Evolutionary conservation across 1,284 basidiomycete genomes (phyloP).

Genomic region (Cerioporus squamosus): DNA sequence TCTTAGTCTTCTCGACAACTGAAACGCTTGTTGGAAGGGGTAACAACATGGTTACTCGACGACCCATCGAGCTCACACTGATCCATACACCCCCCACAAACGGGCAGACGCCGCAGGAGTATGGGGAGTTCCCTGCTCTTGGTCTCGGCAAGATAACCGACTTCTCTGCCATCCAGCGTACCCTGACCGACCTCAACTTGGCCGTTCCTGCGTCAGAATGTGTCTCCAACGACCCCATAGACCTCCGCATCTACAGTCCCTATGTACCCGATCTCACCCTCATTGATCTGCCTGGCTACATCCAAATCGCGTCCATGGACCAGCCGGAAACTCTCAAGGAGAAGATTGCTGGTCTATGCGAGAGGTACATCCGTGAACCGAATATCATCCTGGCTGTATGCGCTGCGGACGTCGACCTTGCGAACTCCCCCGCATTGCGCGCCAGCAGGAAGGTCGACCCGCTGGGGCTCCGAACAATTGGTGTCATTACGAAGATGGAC

Average conservation of each 20-base stretch:
- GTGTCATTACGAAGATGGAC: conserved; percentile 99
- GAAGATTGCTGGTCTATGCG: conserved; percentile 89
- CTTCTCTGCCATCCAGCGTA: conserved; percentile 90
- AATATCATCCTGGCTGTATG: conserved; percentile 99
- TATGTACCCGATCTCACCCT: conserved; percentile 96
- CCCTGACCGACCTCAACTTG: conserved; percentile 94
- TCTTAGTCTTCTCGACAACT: conserved; percentile 16
- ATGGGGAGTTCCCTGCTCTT: conserved; percentile 92
- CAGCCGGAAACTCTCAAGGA: conserved; percentile 96
- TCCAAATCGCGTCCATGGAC: conserved; percentile 94
- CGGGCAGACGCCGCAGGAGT: conserved; percentile 74
- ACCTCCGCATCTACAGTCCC: conserved; percentile 95
- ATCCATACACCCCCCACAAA: conserved; percentile 80
- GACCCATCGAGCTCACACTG: conserved; percentile 97
- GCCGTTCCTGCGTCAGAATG: conserved; percentile 88
- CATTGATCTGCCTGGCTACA: conserved; percentile 97
- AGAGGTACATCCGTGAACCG: conserved; percentile 96
- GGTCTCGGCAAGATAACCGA: conserved; percentile 89
- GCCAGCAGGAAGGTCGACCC: conserved; percentile 96
- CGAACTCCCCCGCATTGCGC: conserved; percentile 94
- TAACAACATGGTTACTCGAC: conserved; percentile 99
- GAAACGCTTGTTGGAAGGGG: conserved; percentile 60
- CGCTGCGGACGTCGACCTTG: conserved; percentile 97
- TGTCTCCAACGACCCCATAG: conserved; percentile 94
- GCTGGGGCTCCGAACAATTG: conserved; percentile 92